Evolutionary conservation across 192 early-diverging fungal species (phyloP), one percentile per base, ranked within the genome.

Genomic region (Glomus cerebriforme): DNA sequence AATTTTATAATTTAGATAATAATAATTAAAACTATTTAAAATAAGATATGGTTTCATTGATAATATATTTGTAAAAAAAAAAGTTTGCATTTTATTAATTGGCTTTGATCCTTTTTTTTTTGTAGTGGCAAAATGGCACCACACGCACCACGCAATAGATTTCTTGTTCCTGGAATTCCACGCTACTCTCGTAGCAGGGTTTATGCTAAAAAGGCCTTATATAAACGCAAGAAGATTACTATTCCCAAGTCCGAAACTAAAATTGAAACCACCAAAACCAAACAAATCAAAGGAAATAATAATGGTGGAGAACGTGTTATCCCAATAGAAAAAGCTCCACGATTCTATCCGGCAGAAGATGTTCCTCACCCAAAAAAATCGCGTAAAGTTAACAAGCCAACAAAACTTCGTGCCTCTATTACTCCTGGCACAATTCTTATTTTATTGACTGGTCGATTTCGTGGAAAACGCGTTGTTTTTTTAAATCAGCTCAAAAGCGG

Each of bases 391-490:
- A 81, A 87, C 82, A 89, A 91, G 83, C 82, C 89, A 69, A 86
- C 88, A 66, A 85, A 87, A 77, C 92, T 98, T 85, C 96, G 98
- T 87, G 79, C 88, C 79, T 88, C 93, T 86, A 98, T 99, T 90
- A 96, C 95, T 76, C 95, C 98, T 82, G 98, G 98, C 73, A 96
- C 98, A 86, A 93, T 99, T 79, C 89, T 99, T 66, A 99, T 99
- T 82, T 91, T 99, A 79, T 89, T 99, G 77, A 88, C 87, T 54
- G 97, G 98, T 82, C 93, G 96, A 81, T 98, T 92, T 94, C 94
- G 96, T 78, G 98, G 98, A 76, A 98, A 98, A 93, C 92, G 98
- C 77, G 98, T 99, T 79, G 98, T 99, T 54, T 98, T 96, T 91
- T 91, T 99, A 85, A 98, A 96, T 92, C 94, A 96, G 87, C 92